These are phyloP conservation scores for Entomortierella chlamydospora DNA, from an alignment of 192 early-diverging fungal genomes.

Conservation along the genomic window DNA sequence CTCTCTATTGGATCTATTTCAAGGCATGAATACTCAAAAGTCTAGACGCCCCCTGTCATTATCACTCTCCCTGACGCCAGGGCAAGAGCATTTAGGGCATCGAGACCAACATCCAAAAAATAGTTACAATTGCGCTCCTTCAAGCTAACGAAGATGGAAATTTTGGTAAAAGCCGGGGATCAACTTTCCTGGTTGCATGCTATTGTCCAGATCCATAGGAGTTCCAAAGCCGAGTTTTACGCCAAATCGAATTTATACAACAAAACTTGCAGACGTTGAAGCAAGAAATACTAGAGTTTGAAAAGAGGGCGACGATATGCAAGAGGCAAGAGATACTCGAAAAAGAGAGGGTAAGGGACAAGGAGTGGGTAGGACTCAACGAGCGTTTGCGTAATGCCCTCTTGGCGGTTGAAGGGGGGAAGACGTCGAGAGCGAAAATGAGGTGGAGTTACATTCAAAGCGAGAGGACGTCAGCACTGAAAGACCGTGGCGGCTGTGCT, in stretches of 20 bases:
- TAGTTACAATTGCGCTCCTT: slow-evolving; percentile 5
- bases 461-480: too few relatives aligned
- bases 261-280: slow-evolving; percentile 8
- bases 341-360: slow-evolving; percentile 13
- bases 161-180: neutral
- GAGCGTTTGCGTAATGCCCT: neutral
- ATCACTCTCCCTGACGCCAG: too few relatives aligned
- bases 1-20: neutral
- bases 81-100: too few relatives aligned
- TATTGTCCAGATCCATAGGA: slow-evolving; percentile 35
- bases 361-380: slow-evolving; percentile 13
- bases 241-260: slow-evolving; percentile 22
- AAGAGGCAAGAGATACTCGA: slow-evolving; percentile 19
- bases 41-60: too few relatives aligned
- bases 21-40: too few relatives aligned
- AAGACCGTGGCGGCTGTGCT: too few relatives aligned
- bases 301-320: slow-evolving; percentile 17
- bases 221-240: slow-evolving; percentile 20
- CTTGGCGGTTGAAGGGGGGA: neutral
- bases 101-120: neutral
- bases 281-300: slow-evolving; percentile 21
- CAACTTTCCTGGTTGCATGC: neutral
- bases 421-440: neutral
- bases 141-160: neutral
- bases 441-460: neutral